Conservation (phyloP, 2,329 filamentous ascomycete species). For the Colletotrichum camelliae region DNA sequence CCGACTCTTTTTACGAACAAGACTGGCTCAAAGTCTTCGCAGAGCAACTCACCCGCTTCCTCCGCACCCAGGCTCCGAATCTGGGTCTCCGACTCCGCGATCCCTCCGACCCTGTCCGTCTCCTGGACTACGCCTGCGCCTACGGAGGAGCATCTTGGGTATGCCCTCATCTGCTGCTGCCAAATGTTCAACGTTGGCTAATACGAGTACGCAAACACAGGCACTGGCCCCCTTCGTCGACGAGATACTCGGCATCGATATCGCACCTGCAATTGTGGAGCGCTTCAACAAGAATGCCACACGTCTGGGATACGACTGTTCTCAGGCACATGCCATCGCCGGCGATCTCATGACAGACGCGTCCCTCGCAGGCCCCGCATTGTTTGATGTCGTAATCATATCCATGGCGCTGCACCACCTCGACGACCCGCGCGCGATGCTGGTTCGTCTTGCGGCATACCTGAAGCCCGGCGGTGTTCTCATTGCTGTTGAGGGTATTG, state of each 20-base stretch:
- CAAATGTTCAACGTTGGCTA: not conserved
- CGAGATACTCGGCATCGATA: constrained; percentile 37
- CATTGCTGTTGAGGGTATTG: constrained; percentile 35
- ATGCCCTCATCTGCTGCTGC: not conserved
- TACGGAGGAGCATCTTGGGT: constrained; percentile 23
- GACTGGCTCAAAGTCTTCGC: constrained; percentile 23
- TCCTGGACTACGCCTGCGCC: constrained; percentile 26
- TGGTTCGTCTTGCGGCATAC: constrained; percentile 30
- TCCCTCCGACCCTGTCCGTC: not conserved
- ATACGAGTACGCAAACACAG: constrained; percentile 32
- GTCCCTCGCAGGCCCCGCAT: constrained; percentile 22
- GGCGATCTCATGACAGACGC: constrained; percentile 33
- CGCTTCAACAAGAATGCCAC: constrained; percentile 35
- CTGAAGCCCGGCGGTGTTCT: constrained; percentile 34
- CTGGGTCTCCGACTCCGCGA: constrained; percentile 6
- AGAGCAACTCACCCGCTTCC: constrained; percentile 13
- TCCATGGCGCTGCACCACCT: constrained; percentile 42
- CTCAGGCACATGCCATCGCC: constrained; percentile 33
- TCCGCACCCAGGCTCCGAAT: constrained; percentile 7
- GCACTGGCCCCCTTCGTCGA: constrained; percentile 35
- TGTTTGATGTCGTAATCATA: constrained; percentile 38
- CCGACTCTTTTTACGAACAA: constrained; percentile 8
- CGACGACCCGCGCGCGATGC: constrained; percentile 30
- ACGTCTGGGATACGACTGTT: constrained; percentile 25
- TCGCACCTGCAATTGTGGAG: constrained; percentile 35